These are phyloP conservation scores for Myriosclerotinia duriaeana DNA, from an alignment of 2,329 filamentous ascomycete species.

Conservation along the genomic window DNA sequence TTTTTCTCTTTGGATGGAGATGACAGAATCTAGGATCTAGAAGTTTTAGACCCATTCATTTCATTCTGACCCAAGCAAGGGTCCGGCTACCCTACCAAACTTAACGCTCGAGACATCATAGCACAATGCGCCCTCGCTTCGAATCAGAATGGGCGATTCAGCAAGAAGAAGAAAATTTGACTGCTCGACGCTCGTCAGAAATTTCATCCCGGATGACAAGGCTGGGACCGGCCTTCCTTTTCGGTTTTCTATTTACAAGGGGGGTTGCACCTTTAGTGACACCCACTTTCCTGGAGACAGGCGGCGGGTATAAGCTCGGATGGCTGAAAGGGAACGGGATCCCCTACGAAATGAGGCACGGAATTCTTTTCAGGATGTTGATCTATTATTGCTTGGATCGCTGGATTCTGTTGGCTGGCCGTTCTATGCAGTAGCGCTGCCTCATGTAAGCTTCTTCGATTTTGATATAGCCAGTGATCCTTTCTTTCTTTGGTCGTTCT, in stretches of 20 bases:
- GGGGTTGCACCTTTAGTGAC: slow-evolving; percentile 7
- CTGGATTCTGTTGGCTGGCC: slow-evolving; percentile 2
- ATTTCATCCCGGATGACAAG: slow-evolving; percentile 20
- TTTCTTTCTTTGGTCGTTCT: neutral
- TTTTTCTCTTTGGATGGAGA: slow-evolving; percentile 19
- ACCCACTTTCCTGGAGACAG: slow-evolving; percentile 9
- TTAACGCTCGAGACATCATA: slow-evolving; percentile 18
- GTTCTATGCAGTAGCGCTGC: neutral
- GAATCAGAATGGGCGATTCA: slow-evolving; percentile 5
- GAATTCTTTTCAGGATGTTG: neutral
- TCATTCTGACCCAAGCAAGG: slow-evolving; percentile 10
- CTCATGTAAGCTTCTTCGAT: slow-evolving; percentile 12
- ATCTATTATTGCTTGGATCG: slow-evolving; percentile 1
- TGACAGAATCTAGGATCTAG: slow-evolving; percentile 19
- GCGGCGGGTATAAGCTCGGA: slow-evolving; percentile 15
- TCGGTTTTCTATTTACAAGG: slow-evolving; percentile 12
- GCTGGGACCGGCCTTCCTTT: slow-evolving; percentile 22
- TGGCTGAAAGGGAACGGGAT: slow-evolving; percentile 19
- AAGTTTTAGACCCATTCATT: slow-evolving; percentile 5
- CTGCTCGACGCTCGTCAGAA: neutral
- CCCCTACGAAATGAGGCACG: slow-evolving; percentile 15
- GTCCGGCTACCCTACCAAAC: neutral
- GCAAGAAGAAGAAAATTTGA: neutral
- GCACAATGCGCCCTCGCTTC: slow-evolving; percentile 5
- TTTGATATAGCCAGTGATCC: slow-evolving; percentile 11